Evolutionary conservation across 371 early-diverging fungal genomes (phyloP).

Genomic region (Mucor velutinosus): DNA sequence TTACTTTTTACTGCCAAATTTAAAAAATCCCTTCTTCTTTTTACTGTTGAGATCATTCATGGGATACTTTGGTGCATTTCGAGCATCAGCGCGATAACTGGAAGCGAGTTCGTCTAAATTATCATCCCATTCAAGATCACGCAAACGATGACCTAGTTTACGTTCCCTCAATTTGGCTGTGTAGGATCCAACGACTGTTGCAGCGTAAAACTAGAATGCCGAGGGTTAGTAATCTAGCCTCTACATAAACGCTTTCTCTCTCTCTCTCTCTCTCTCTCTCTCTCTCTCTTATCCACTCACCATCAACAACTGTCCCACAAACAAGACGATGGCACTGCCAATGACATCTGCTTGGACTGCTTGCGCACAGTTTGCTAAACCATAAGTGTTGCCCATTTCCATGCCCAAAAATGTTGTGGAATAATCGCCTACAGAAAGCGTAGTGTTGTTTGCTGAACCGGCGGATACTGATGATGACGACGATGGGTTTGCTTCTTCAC

Average conservation of each 20-base stretch:
- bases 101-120: constrained; percentile 43
- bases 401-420: constrained; percentile 49
- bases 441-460: constrained; percentile 11
- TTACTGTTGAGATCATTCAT: constrained; percentile 31
- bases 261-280: too few species aligned
- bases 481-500: constrained; percentile 35
- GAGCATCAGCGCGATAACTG: constrained; percentile 41
- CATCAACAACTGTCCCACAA: constrained; percentile 46
- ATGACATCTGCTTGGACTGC: constrained; percentile 55
- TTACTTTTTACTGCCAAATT: constrained; percentile 11
- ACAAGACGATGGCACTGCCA: constrained; percentile 44
- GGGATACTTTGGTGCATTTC: constrained; percentile 46
- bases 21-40: constrained; percentile 20
- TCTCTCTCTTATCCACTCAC: too few species aligned
- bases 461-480: constrained; percentile 1
- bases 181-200: constrained; percentile 37
- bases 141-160: constrained; percentile 50
- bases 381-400: constrained; percentile 47
- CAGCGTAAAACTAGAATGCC: constrained; percentile 41
- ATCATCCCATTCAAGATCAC: constrained; percentile 53
- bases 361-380: constrained; percentile 49
- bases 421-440: constrained; percentile 30
- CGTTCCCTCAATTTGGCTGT: constrained; percentile 43
- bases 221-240: neutral
- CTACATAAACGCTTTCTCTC: neutral